A percentile compares a stretch with the other conserved stretches of the same genome.
phyloP scores from a whole-genome alignment of 2,329 filamentous ascomycete genomes.

The Phyllosticta capitalensis region DNA sequence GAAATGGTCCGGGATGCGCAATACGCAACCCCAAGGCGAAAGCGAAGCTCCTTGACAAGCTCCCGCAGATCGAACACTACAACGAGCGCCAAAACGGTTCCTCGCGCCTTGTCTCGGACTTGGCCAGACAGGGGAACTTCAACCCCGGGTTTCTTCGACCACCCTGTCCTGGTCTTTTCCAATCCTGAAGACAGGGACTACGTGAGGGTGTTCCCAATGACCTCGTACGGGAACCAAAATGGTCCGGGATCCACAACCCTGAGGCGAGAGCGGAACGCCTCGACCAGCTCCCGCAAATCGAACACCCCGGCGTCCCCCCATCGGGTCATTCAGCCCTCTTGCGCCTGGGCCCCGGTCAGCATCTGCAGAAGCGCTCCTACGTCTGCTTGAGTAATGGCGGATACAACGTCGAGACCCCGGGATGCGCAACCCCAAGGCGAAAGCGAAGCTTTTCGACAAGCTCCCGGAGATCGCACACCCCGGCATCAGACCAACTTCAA shows the following conservation, averaged over 20 bases:
- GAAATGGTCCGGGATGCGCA: too few species aligned
- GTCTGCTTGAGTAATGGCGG: background rate
- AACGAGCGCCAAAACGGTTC: background rate
- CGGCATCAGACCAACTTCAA: too few species aligned
- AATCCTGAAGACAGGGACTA: background rate
- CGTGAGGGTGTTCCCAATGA: background rate
- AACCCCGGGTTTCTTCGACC: background rate
- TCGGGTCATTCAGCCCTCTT: background rate
- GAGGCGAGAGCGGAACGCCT: background rate
- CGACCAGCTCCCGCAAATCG: background rate
- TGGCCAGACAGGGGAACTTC: background rate
- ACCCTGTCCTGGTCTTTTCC: constrained; percentile 1
- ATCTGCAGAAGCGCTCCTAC: background rate
- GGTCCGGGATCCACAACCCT: background rate
- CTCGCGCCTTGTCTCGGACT: background rate
- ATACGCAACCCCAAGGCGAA: too few species aligned
- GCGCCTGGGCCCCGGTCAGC: background rate
- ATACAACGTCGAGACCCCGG: background rate
- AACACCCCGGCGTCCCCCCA: background rate
- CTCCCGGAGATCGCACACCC: too few species aligned
- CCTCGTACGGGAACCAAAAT: background rate
- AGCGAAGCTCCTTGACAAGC: too few species aligned
- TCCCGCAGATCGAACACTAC: too few species aligned
- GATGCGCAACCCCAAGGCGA: too few species aligned
- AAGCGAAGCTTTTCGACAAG: too few species aligned